Evolutionary conservation across 768 basidiomycete species (phyloP).

Genomic region (Myochromella boudieri): DNA sequence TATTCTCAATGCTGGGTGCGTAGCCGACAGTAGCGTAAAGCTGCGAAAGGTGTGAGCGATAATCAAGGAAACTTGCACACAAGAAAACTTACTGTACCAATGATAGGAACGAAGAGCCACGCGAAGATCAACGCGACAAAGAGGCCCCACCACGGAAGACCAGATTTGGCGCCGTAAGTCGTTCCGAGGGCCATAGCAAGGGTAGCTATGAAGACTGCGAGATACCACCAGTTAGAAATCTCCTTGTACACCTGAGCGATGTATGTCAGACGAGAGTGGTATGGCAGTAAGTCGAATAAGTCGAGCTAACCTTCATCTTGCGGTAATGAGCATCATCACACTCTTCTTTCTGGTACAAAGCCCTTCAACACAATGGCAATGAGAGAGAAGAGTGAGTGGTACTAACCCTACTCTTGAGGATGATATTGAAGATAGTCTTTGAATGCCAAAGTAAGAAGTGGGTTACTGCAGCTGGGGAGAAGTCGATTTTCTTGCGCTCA

Average conservation of each 20-base stretch:
- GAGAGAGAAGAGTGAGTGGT: not conserved
- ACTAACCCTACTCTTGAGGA: slow-evolving; percentile 27
- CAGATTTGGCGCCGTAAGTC: slow-evolving; percentile 33
- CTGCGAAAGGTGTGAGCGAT: slow-evolving; percentile 8
- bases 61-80: not conserved
- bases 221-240: slow-evolving; percentile 36
- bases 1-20: slow-evolving; percentile 29
- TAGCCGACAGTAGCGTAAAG: slow-evolving; percentile 44
- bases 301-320: slow-evolving; percentile 32
- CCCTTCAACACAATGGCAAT: too few relatives aligned
- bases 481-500: not conserved
- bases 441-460: slow-evolving; percentile 51
- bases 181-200: slow-evolving; percentile 32
- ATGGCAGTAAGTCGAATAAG: not conserved
- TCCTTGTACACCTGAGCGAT: slow-evolving; percentile 29
- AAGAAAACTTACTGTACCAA: slow-evolving; percentile 37
- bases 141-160: slow-evolving; percentile 38
- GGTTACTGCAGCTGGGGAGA: slow-evolving; percentile 36
- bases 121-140: slow-evolving; percentile 46
- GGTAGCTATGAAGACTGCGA: slow-evolving; percentile 28
- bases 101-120: slow-evolving; percentile 42
- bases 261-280: not conserved
- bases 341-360: slow-evolving; percentile 30
- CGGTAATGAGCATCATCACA: slow-evolving; percentile 36
- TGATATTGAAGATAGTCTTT: slow-evolving; percentile 34